phyloP scores from a whole-genome alignment of 2,329 filamentous ascomycete species.

The Bimuria novae-zelandiae region DNA sequence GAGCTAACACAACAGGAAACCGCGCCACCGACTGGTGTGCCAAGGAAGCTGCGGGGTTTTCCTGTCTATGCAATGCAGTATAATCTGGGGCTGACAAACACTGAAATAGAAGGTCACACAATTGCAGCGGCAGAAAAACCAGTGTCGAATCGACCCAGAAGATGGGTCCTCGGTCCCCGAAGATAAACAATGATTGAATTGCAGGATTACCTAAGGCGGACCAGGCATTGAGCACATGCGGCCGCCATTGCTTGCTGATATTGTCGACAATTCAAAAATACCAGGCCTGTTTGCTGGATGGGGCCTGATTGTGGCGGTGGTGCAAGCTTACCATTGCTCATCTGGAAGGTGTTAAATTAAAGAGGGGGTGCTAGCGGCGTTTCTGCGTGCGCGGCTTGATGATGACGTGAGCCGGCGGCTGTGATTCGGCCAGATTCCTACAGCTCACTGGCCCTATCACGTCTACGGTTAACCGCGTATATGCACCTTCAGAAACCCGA shows the following conservation, averaged over 20 bases:
- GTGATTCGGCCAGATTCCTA: too few species aligned
- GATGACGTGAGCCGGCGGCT: too few species aligned
- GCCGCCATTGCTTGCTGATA: not conserved
- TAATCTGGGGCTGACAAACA: not conserved
- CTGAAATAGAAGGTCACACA: not conserved
- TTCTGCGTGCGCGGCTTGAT: too few species aligned
- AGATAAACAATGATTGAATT: not conserved
- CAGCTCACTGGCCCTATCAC: too few species aligned
- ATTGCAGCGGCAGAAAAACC: not conserved
- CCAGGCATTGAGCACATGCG: not conserved
- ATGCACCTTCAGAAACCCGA: too few species aligned
- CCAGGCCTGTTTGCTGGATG: too few species aligned
- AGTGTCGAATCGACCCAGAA: not conserved
- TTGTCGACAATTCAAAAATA: too few species aligned
- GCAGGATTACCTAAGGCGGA: not conserved
- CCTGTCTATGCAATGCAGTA: not conserved
- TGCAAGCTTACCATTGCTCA: too few species aligned
- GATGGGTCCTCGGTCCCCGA: not conserved
- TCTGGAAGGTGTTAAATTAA: too few species aligned
- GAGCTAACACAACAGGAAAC: not conserved
- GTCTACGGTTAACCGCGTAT: too few species aligned
- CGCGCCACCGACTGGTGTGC: not conserved
- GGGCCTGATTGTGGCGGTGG: too few species aligned
- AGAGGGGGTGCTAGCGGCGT: too few species aligned
- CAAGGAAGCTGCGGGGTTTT: not conserved